Evolutionary conservation across 2,329 filamentous ascomycete species (phyloP), one percentile per base, ranked within the genome.

Genomic region (Fonsecaea nubica): DNA sequence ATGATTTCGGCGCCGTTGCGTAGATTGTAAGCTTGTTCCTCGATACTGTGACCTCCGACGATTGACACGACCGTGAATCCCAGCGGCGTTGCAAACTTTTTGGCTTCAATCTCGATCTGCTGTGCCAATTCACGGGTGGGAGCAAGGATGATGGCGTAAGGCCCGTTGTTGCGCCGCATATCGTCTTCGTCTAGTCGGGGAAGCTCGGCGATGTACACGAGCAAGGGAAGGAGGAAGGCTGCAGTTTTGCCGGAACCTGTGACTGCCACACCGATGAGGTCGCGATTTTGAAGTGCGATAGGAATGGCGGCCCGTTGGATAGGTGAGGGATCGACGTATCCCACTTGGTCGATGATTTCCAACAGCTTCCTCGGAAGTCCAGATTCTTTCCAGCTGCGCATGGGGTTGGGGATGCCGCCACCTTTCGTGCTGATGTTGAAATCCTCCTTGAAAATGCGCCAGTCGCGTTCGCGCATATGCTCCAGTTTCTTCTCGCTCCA

Each of bases 401-500:
- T 98, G 0, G 95, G 95, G 74, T 98, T 94, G 0, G 95, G 95
- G 63, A 98, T 92, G 32, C 86, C 85, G 52, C 94, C 94, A 65
- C 95, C 95, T 78, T 97, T 98, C 8, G 93, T 97, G 48, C 90
- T 86, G 76, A 99, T 99, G 73, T 95, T 96, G 81, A 97, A 98
- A 79, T 99, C 93, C 78, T 98, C 95, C 80, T 98, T 99, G 88
- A 99, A 97, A 74, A 99, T 98, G 76, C 95, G 92, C 95, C 95
- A 99, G 79, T 99, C 95, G 77, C 95, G 86, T 80, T 98, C 93
- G 69, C 92, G 91, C 95, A 99, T 99, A 74, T 97, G 92, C 13
- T 91, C 88, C 69, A 98, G 82, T 69, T 85, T 86, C 87, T 99
- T 99, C 76, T 97, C 92, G 63, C 91, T 93, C 95, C 95, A 99